Base-by-base conservation (phyloP, 2,329 filamentous ascomycete genomes). In the Ciborinia camelliae region DNA sequence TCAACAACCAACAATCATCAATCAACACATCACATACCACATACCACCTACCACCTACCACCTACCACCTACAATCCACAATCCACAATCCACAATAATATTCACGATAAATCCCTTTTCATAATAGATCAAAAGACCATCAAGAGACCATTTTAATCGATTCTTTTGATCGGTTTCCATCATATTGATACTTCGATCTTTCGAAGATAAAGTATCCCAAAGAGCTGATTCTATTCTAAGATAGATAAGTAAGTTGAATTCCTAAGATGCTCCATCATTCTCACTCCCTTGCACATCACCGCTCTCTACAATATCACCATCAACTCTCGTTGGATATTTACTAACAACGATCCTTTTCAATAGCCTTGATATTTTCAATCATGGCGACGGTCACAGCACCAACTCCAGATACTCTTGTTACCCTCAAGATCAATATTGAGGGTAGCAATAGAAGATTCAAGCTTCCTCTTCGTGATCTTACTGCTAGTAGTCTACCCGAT, bases 401-500 rank as follows among this genome's bases (percentile, higher is more conserved):
- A 9, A 74, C 75, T 61, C 84, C 86, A 64, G 90, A 92, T 68
- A 92, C 90, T 61, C 81, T 86, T 69, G 90, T 98, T 78, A 92
- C 90, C 70, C 81, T 97, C 80, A 98, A 98, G 82, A 84, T 96
- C 75, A 85, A 86, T 73, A 86, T 90, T 74, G 86, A 92, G 74
- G 91, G 91, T 66, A 81, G 79, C 73, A 90, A 88, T 73, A 88
- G 90, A 74, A 90, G 92, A 72, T 90, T 96, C 81, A 97, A 96
- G 84, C 84, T 98, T 69, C 90, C 92, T 64, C 84, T 98, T 74
- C 87, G 88, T 75, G 94, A 98, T 71, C 87, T 98, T 64, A 86
- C 86, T 68, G 86, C 90, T 58, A 81, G 81, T 69, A 83, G 86
- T 54, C 85, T 99, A 47, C 91, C 93, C 72, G 82, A 86, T 73